Evolutionary conservation across 352 stramenopile species (phyloP), one percentile per base, ranked within the genome.

Genomic region (Pythium plurisporium): DNA sequence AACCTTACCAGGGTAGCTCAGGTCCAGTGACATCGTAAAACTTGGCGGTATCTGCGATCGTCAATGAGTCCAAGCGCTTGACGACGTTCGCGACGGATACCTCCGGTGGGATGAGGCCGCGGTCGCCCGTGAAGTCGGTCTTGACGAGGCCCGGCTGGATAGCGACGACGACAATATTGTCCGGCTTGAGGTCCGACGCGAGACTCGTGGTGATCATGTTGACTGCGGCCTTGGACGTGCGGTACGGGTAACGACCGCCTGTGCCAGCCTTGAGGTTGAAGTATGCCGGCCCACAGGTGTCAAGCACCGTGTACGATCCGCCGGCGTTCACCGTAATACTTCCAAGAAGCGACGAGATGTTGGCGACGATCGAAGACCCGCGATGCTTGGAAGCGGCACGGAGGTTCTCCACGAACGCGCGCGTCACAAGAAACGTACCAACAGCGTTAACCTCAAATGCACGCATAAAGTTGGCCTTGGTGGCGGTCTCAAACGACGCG

Each of bases 381-480:
- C 46, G 36, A 20, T 46, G 27, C 40, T 14, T 41, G 22, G 45
- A 27, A 12, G 46, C 58, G 6, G 58, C 48, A 3, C 64, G 73
- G 4, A 83, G 49, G 25, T 83, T 77, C 17, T 59, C 37, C 3
- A 73, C 30, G 5, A 88, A 53, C 19, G 75, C 75, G 17, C 69
- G 62, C 10, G 78, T 88, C 26, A 89, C 59, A 6, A 83, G 67
- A 43, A 89, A 76, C 15, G 69, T 65, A 17, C 80, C 80, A 4
- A 91, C 62, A 0, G 70, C 41, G 55, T 90, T 89, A 27, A 89
- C 65, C 40, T 87, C 68, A 20, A 89, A 85, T 41, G 84, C 68
- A 5, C 53, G 48, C 61, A 85, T 67, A 12, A 86, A 40, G 17
- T 65, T 50, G 11, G 75, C 70, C 51, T 77, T 82, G 17, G 64